A percentile compares a stretch with the other conserved stretches of the same genome.
These are phyloP conservation scores for Dothidotthia symphoricarpi DNA, from an alignment of 2,329 filamentous ascomycete genomes.

Conservation along the genomic window DNA sequence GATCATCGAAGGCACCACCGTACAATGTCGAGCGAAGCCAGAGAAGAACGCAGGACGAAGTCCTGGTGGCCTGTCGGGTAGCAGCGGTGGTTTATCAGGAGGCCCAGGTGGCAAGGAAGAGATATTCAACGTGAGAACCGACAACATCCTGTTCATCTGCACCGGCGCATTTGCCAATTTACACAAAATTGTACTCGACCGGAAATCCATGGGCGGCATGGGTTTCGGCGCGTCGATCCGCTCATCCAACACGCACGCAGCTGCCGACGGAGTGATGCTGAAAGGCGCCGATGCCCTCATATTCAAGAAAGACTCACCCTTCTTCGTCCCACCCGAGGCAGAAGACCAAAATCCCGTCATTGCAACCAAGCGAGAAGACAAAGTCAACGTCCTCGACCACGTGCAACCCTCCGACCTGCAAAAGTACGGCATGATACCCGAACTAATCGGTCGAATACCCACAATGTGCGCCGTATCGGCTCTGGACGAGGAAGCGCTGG, in stretches of 20 bases:
- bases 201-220: constrained; percentile 83
- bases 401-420: constrained; percentile 75
- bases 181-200: constrained; percentile 80
- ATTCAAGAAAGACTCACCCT: constrained; percentile 59
- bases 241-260: constrained; percentile 50
- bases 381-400: constrained; percentile 65
- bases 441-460: constrained; percentile 92
- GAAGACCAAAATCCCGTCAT: constrained; percentile 28
- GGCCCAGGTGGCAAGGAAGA: constrained; percentile 51
- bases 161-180: constrained; percentile 93
- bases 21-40: constrained; percentile 86
- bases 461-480: constrained; percentile 83
- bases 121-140: constrained; percentile 76
- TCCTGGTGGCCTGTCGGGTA: constrained; percentile 23
- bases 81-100: constrained; percentile 7
- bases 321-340: constrained; percentile 45
- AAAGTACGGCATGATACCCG: constrained; percentile 86
- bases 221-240: constrained; percentile 87
- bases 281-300: constrained; percentile 57
- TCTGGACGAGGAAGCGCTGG: constrained; percentile 65
- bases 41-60: constrained; percentile 53
- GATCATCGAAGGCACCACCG: constrained; percentile 91
- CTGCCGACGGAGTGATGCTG: constrained; percentile 58
- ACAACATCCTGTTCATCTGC: constrained; percentile 96
- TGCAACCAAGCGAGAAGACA: constrained; percentile 23